Base-by-base conservation (phyloP, 345 rosid species). In the Eucalyptus brandiana region DNA sequence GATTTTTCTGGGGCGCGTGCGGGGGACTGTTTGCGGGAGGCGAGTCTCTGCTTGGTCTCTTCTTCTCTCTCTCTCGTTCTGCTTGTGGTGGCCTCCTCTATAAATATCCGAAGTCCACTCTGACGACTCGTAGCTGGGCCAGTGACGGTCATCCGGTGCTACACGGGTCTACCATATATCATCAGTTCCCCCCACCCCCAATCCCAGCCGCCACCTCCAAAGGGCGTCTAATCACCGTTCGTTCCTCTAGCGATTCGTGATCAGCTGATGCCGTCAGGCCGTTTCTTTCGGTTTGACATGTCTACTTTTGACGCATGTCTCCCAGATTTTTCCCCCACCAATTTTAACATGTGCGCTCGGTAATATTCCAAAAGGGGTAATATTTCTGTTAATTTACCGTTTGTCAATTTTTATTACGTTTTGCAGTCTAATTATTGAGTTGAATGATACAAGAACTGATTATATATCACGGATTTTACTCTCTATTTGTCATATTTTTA, bases 51-150 rank as follows among this genome's bases (percentile, higher is more conserved):
- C 47, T 40, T 2, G 47, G 47, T 76, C 85, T 21, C 47, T 76
- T 37, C 45, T 19, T 18, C 23, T 40, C 51, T 49, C 17, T 58
- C 12, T 86, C 48, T 53, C n/a, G 1, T 6, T 45, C 48, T 18
- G 6, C 26, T 9, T 23, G 69, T 37, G 23, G 60, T 54, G 30
- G 13, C 13, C 49, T 6, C 3, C 28, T 9, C 88, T n/a, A n/a
- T 40, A 76, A 76, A 76, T 40, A 40, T 40, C 85, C 83, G 9
- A 45, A 86, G 88, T 91, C 92, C 85, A 86, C 88, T 51, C 86
- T 72, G 92, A 87, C 88, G 92, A 89, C 92, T 86, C 24, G 54
- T 28, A 16, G 90, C 88, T 53, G n/a, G 42, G 45, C 10, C 32
- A 44, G 28, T 7, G 32, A 37, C 9, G 26, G 44, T 23, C 67